phyloP scores from a whole-genome alignment of 2,329 filamentous ascomycete species.

The Botrytis deweyae region DNA sequence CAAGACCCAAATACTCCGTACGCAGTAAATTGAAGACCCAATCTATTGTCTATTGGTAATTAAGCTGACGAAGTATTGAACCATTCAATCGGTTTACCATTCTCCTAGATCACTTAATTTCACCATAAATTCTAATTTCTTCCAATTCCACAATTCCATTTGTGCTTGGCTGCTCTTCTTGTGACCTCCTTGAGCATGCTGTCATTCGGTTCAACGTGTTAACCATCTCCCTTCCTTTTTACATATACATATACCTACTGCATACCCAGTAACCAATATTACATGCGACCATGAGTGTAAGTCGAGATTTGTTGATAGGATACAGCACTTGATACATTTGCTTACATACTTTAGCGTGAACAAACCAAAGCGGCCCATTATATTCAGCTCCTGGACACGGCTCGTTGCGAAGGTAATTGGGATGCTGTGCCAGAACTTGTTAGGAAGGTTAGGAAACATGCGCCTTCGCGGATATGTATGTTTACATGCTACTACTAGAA shows the following conservation, averaged over 20 bases:
- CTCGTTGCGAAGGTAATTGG: slow-evolving; percentile 88
- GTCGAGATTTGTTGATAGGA: slow-evolving; percentile 11
- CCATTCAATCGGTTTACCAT: background rate
- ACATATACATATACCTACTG: background rate
- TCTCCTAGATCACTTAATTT: background rate
- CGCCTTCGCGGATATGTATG: slow-evolving; percentile 80
- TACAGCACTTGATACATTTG: background rate
- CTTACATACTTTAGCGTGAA: slow-evolving; percentile 35
- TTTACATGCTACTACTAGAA: slow-evolving; percentile 20
- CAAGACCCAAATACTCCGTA: background rate
- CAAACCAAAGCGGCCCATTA: slow-evolving; percentile 80
- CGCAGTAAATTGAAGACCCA: background rate
- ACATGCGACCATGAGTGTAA: slow-evolving; percentile 36
- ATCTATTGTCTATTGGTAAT: background rate
- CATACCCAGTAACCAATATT: slow-evolving; percentile 11
- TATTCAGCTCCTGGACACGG: slow-evolving; percentile 76
- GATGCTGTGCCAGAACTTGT: slow-evolving; percentile 81
- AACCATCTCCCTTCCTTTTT: background rate
- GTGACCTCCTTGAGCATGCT: slow-evolving; percentile 20
- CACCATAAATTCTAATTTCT: background rate
- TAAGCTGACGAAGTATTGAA: background rate
- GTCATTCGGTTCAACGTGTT: slow-evolving; percentile 22
- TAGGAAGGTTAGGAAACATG: slow-evolving; percentile 93
- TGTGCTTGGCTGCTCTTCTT: slow-evolving; percentile 6
- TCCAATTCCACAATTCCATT: slow-evolving; percentile 4